Evolutionary conservation across 768 basidiomycete species (phyloP), one percentile per base, ranked within the genome.

Genomic region (Filobasidium wieringae): DNA sequence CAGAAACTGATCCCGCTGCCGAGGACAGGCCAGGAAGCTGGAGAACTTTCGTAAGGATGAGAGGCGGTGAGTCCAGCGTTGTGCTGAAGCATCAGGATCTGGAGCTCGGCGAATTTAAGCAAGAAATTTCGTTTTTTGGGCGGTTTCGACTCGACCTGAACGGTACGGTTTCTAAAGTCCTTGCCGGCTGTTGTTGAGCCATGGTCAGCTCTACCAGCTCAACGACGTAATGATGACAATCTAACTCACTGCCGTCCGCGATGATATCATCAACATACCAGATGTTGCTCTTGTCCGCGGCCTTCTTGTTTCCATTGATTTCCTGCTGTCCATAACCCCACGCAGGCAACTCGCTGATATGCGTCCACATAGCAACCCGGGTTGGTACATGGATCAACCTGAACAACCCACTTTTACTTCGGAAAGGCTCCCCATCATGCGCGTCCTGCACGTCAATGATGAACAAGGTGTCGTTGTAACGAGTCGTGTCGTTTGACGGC

Each of bases 281-380:
- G 15, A 82, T 82, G 1, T 87, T 86, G 14, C 82, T 82, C 69
- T 82, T 84, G 56, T 95, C 95, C 7, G 78, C 72, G 4, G 85
- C 77, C 58, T 87, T 91, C 78, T 96, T 99, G 76, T 95, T 91
- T 0, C 95, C 95, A 66, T 99, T 99, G 62, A 99, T 82, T 70
- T 97, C 95, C 69, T 97, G 91, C 71, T 97, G 93, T 70, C 86
- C 87, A 79, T 85, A 91, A 2, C 85, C 95, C 95, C 95, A 97
- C 2, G 95, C 91, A 0, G 95, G 95, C 12, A 99, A 79, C 50
- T 67, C 55, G 54, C 84, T 81, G 17, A 79, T 62, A 66, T 92
- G 88, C 7, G 92, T 96, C 92, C 91, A 96, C 78, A 99, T 81
- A 0, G 87, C 82, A 22, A 99, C 95, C 71, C 81, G 84, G 1